Percentiles rank a stretch among this genome's conserved stretches.
Conservation (phyloP, 257 asterid species). For the Salvia splendens region DNA sequence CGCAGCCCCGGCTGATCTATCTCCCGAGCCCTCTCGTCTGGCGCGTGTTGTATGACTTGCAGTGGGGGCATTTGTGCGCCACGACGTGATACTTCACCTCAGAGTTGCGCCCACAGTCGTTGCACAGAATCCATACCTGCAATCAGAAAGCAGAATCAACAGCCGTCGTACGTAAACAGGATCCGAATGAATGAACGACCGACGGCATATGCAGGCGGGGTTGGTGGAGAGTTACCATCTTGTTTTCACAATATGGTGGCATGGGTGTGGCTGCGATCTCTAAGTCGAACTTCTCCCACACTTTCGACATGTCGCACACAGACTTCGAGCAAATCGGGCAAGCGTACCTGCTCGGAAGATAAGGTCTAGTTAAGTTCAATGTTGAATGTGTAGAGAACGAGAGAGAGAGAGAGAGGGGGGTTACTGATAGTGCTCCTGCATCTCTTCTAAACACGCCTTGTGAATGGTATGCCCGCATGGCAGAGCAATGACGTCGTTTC, state of each 20-base stretch:
- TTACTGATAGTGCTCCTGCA: constrained; percentile 78
- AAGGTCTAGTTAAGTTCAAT: no score
- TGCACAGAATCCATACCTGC: constrained; percentile 73
- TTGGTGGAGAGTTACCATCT: constrained; percentile 41
- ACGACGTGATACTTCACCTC: constrained; percentile 61
- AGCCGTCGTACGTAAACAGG: no score
- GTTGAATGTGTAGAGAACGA: not conserved
- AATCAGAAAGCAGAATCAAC: not conserved
- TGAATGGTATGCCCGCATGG: constrained; percentile 93
- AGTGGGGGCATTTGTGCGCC: constrained; percentile 68
- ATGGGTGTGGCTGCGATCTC: constrained; percentile 89
- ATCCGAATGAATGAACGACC: no score
- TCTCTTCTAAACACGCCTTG: constrained; percentile 73
- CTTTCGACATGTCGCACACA: constrained; percentile 82
- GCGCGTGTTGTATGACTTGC: constrained; percentile 77
- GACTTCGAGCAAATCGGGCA: constrained; percentile 91
- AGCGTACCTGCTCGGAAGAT: constrained; percentile 48
- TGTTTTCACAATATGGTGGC: constrained; percentile 62
- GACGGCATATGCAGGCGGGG: not conserved
- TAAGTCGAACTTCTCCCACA: constrained; percentile 80
- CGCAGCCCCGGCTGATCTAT: not conserved
- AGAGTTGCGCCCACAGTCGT: constrained; percentile 61
- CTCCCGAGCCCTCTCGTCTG: constrained; percentile 44
- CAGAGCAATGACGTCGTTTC: constrained; percentile 64
- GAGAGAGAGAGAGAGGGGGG: not conserved